Evolutionary conservation across 2,329 filamentous ascomycete genomes (phyloP).

Genomic region (Blastomyces silverae): DNA sequence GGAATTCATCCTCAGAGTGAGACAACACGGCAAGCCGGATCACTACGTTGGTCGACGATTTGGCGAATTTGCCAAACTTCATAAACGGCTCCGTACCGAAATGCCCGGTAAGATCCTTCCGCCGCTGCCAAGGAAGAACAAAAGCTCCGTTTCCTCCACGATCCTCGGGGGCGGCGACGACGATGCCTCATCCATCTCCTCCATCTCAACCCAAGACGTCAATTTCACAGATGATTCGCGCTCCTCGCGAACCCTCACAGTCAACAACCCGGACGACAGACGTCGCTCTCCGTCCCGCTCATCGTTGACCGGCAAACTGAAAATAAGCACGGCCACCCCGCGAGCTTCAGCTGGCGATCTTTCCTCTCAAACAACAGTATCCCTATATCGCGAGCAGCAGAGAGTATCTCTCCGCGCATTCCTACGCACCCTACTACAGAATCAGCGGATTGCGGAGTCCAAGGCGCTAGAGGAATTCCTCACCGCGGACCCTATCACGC

Average conservation of each 20-base stretch:
- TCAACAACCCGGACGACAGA: constrained; percentile 4
- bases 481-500: constrained; percentile 60
- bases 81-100: constrained; percentile 73
- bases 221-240: constrained; percentile 35
- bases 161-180: constrained; percentile 61
- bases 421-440: constrained; percentile 76
- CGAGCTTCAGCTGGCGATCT: constrained; percentile 39
- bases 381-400: constrained; percentile 83
- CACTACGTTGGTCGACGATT: constrained; percentile 78
- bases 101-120: constrained; percentile 85
- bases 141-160: constrained; percentile 60
- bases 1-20: constrained; percentile 87
- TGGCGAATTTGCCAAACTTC: constrained; percentile 74
- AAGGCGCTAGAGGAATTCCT: constrained; percentile 81
- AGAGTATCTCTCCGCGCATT: constrained; percentile 87
- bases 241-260: constrained; percentile 30
- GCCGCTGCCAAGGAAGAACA: constrained; percentile 85
- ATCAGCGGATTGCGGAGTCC: constrained; percentile 74
- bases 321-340: constrained; percentile 23
- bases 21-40: constrained; percentile 66
- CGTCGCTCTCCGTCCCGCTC: constrained; percentile 21
- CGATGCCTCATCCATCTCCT: constrained; percentile 74
- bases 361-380: constrained; percentile 52
- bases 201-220: constrained; percentile 62
- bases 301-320: constrained; percentile 26